These are phyloP conservation scores for Lippia alba DNA, from an alignment of 305 asterid species.

Conservation along the genomic window DNA sequence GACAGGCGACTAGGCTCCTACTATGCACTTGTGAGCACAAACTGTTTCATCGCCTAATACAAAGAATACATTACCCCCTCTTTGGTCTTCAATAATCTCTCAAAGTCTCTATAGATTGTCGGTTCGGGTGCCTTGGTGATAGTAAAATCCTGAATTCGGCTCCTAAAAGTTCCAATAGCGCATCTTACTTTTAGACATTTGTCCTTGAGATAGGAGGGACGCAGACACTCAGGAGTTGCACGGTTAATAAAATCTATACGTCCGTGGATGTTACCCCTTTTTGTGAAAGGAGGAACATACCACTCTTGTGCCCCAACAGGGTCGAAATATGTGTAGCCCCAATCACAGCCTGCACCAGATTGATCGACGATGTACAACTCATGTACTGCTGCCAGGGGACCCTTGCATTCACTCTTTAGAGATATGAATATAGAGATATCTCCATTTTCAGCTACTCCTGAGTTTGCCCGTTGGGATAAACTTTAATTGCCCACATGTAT, in stretches of 20 bases:
- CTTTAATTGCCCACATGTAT: neutral
- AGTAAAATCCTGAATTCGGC: slow-evolving; percentile 47
- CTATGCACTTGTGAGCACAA: neutral
- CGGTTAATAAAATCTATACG: neutral
- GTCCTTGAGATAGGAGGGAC: neutral
- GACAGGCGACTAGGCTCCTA: neutral
- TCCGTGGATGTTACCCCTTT: neutral
- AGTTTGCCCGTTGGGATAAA: neutral
- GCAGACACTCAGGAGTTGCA: neutral
- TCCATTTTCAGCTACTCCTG: neutral
- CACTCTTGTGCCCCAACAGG: too few relatives aligned
- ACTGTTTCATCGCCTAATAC: neutral
- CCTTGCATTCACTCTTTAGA: neutral
- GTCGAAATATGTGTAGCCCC: neutral
- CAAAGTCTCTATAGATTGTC: slow-evolving; percentile 16
- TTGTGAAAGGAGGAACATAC: neutral
- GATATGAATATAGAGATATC: neutral
- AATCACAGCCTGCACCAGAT: neutral
- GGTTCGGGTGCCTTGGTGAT: slow-evolving; percentile 33
- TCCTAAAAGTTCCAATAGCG: slow-evolving; percentile 48
- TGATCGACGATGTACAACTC: neutral
- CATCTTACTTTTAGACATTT: neutral
- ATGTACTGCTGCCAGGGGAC: neutral
- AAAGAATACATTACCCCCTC: slow-evolving; percentile 1
- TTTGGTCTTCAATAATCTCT: slow-evolving; percentile 38